These are phyloP conservation scores for Herpetospermum pedunculosum DNA, from an alignment of 306 rosid genomes.

Conservation along the genomic window DNA sequence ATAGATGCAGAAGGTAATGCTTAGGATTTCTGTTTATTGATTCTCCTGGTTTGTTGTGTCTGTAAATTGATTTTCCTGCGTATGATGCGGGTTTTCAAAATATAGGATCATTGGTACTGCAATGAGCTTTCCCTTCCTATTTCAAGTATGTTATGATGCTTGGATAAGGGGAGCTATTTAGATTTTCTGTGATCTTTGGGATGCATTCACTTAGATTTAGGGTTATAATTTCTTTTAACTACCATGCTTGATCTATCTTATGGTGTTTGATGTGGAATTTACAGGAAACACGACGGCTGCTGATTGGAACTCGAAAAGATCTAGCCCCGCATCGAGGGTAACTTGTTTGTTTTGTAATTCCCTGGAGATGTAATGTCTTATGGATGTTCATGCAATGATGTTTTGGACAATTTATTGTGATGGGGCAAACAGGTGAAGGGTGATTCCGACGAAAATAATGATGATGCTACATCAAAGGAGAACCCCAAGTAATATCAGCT, in stretches of 20 bases:
- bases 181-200: not conserved
- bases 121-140: not conserved
- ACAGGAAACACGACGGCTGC: constrained; percentile 28
- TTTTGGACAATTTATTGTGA: constrained; percentile 17
- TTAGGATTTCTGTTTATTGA: not conserved
- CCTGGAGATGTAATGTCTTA: constrained; percentile 6
- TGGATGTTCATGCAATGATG: constrained; percentile 13
- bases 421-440: constrained; percentile 34
- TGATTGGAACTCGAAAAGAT: constrained; percentile 38
- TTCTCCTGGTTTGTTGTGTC: not conserved
- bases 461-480: constrained; percentile 56
- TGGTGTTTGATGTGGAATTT: constrained; percentile 16
- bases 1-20: constrained; percentile 57
- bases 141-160: not conserved
- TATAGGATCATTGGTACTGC: not conserved
- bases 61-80: not conserved
- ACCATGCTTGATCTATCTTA: not conserved
- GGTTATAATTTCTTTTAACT: not conserved
- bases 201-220: constrained; percentile 2
- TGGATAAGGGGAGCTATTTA: not conserved
- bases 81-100: not conserved
- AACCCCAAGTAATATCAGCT: constrained; percentile 57
- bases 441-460: constrained; percentile 27
- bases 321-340: constrained; percentile 39
- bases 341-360: not conserved